Conservation (phyloP, 805 yeast species). For the Candida tammaniensis region DNA sequence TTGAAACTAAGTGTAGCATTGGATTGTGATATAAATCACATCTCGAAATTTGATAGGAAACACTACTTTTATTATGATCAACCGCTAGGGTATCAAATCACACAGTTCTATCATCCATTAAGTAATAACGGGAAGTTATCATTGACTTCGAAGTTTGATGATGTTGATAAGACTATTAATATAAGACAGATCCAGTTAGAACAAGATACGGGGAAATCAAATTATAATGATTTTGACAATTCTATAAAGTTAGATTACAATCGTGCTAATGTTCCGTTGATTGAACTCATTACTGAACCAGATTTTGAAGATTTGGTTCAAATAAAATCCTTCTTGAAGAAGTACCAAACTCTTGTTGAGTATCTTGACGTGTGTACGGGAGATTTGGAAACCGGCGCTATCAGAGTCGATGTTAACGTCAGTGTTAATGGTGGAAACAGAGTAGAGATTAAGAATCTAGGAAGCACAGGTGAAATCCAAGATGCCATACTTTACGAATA, state of each 20-base stretch:
- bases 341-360: slow-evolving; percentile 69
- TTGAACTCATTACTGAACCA: slow-evolving; percentile 90
- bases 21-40: slow-evolving; percentile 51
- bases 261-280: slow-evolving; percentile 79
- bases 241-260: slow-evolving; percentile 68
- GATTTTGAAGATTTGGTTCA: slow-evolving; percentile 68
- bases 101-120: slow-evolving; percentile 81
- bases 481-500: slow-evolving; percentile 76
- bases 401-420: slow-evolving; percentile 93
- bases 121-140: slow-evolving; percentile 64
- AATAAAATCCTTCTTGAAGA: slow-evolving; percentile 75
- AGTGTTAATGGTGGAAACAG: slow-evolving; percentile 70
- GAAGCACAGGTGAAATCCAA: slow-evolving; percentile 76
- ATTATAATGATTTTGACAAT: slow-evolving; percentile 45
- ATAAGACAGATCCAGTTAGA: slow-evolving; percentile 86
- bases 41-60: slow-evolving; percentile 82
- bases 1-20: slow-evolving; percentile 71
- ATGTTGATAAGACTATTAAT: slow-evolving; percentile 48
- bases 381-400: slow-evolving; percentile 90
- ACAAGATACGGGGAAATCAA: slow-evolving; percentile 89
- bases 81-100: slow-evolving; percentile 93
- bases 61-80: slow-evolving; percentile 97
- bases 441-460: slow-evolving; percentile 86
- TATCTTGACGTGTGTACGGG: slow-evolving; percentile 78
- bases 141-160: slow-evolving; percentile 53